phyloP scores from a whole-genome alignment of 176 grass and related monocot species.

The Echinochloa phyllopogon region DNA sequence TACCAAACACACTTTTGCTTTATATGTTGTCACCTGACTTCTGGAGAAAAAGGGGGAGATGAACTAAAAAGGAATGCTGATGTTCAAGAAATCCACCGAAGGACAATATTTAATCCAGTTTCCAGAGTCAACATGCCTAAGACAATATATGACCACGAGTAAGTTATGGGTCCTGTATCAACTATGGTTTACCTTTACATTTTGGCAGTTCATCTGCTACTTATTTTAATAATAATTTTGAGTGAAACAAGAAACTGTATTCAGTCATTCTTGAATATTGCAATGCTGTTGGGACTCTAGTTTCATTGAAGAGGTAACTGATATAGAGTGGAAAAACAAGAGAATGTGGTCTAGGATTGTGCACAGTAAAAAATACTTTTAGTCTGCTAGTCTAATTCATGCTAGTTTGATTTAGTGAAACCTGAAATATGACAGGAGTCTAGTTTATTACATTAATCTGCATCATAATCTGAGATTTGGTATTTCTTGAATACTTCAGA shows the following conservation, averaged over 20 bases:
- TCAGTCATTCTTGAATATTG: conserved; percentile 3
- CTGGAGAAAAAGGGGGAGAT: conserved; percentile 91
- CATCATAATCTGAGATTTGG: conserved; percentile 9
- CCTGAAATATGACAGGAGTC: background rate
- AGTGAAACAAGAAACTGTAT: background rate
- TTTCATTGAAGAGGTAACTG: background rate
- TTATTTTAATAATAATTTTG: conserved; percentile 1
- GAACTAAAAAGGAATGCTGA: conserved; percentile 85
- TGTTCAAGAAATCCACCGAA: conserved; percentile 94
- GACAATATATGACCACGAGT: conserved; percentile 92
- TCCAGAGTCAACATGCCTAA: conserved; percentile 64
- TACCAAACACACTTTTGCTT: conserved; percentile 91
- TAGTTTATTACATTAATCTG: background rate
- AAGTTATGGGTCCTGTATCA: conserved; percentile 35
- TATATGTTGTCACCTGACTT: conserved; percentile 92
- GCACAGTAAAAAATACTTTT: background rate
- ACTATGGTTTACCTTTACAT: background rate
- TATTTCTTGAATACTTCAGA: conserved; percentile 59
- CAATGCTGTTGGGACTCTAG: background rate
- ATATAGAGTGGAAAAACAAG: background rate
- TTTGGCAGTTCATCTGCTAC: conserved; percentile 3
- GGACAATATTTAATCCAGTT: conserved; percentile 77
- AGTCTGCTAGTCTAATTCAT: conserved; percentile 27
- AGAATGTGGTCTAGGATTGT: background rate
- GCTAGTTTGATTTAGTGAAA: conserved; percentile 1